Conservation (phyloP, 352 stramenopile genomes). For the Globisporangium alternatum region DNA sequence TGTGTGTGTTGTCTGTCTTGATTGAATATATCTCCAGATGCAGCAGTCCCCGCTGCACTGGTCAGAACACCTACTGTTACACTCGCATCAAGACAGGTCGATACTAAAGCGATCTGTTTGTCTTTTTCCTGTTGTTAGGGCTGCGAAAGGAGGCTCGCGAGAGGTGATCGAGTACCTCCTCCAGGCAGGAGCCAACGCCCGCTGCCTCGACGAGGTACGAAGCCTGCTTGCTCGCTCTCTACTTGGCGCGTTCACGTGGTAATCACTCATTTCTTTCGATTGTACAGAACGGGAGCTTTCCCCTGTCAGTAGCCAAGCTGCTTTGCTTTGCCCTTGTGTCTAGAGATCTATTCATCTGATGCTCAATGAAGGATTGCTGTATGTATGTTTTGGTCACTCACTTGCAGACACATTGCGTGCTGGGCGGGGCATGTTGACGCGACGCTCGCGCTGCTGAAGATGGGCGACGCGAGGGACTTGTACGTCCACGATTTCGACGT, state of each 20-base stretch:
- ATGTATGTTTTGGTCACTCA: not conserved
- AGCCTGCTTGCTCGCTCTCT: no score
- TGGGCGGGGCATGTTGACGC: constrained; percentile 65
- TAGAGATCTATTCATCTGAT: not conserved
- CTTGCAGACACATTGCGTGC: constrained; percentile 54
- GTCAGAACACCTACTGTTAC: constrained; percentile 19
- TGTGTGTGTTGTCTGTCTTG: not conserved
- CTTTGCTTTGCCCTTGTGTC: not conserved
- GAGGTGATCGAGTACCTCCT: constrained; percentile 59
- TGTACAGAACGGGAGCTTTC: constrained; percentile 61
- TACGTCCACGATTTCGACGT: constrained; percentile 73
- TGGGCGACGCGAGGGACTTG: constrained; percentile 50
- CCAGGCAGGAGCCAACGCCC: constrained; percentile 39
- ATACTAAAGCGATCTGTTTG: no score
- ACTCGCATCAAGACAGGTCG: not conserved
- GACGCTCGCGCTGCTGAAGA: constrained; percentile 44
- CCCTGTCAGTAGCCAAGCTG: constrained; percentile 32
- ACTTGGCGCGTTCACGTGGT: not conserved
- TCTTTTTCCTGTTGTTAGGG: constrained; percentile 26
- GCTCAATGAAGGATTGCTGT: no score
- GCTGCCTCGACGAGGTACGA: constrained; percentile 48
- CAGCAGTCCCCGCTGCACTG: constrained; percentile 73
- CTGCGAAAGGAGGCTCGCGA: constrained; percentile 53
- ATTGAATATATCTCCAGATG: constrained; percentile 35
- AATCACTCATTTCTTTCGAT: not conserved